Percentiles rank a stretch among this genome's conserved stretches.
Conservation (phyloP, 352 stramenopile species). For the Phytophthora ohioensis region DNA sequence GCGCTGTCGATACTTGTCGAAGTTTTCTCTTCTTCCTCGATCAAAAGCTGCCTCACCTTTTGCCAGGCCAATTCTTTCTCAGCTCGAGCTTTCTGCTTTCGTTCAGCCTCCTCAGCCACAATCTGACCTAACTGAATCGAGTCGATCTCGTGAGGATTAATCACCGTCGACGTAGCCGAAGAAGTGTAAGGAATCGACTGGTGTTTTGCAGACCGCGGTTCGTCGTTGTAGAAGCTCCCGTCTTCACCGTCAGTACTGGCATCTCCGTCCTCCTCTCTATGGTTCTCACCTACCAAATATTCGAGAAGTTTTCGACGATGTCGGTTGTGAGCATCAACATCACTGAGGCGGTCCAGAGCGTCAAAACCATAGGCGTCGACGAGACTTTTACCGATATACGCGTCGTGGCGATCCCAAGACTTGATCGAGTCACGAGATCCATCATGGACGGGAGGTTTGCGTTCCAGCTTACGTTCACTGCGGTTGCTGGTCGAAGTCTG, state of each 20-base stretch:
- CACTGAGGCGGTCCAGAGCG: conserved; percentile 50
- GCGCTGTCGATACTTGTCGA: conserved; percentile 17
- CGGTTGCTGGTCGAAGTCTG: background rate
- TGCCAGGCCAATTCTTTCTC: conserved; percentile 52
- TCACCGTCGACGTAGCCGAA: conserved; percentile 48
- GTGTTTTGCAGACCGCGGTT: conserved; percentile 36
- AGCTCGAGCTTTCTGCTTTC: conserved; percentile 51
- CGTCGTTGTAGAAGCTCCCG: conserved; percentile 12
- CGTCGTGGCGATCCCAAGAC: background rate
- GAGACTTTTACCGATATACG: conserved; percentile 63
- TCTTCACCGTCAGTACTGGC: conserved; percentile 29
- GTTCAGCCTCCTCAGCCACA: conserved; percentile 51
- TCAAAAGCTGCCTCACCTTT: conserved; percentile 51
- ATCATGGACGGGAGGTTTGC: conserved; percentile 16
- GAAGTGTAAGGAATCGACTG: conserved; percentile 36
- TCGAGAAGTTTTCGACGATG: conserved; percentile 64
- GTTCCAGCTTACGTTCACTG: conserved; percentile 7
- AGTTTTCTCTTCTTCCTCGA: conserved; percentile 45
- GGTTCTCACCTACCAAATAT: conserved; percentile 57
- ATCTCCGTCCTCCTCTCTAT: conserved; percentile 26
- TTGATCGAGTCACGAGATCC: background rate
- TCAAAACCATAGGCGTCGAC: conserved; percentile 43
- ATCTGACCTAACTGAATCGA: conserved; percentile 44
- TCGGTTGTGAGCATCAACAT: conserved; percentile 38
- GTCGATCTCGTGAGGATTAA: conserved; percentile 56